Base-by-base conservation (phyloP, 2,329 filamentous ascomycete genomes). In the Exutisphaerella laricina region DNA sequence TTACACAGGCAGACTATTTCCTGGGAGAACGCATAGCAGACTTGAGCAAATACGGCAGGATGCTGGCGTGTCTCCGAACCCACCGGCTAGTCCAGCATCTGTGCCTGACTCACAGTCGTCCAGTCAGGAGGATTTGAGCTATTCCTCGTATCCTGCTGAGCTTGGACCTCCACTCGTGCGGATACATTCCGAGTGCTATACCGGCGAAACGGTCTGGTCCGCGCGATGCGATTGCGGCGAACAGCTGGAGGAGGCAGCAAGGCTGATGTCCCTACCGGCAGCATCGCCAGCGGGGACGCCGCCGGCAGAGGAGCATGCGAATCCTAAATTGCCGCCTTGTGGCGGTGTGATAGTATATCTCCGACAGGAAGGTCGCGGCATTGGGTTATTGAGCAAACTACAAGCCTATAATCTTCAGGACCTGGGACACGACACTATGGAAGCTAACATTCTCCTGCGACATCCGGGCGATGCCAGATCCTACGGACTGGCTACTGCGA, bases 401-500 rank as follows among this genome's bases (percentile, higher is more conserved):
- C 97, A 98, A 68, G 92, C 92, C 4, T 98, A 98, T 67, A 98
- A 98, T 60, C 72, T 98, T 31, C 92, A 98, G 64, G 92, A 98
- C 67, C 72, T 98, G 18, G 92, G 92, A 0, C 89, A 85, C n/a
- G 92, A 98, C 66, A 98, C 92, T 0, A 94, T 97, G 25, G 88
- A 98, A 68, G 92, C 92, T 2, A 98, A 98, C 58, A 69, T 98
- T 33, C 66, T 97, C 17, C 72, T 98, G 30, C 75, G 92, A 32
- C 92, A 98, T 65, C 92, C 92, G 0, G 92, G 92, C 1, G 92
- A 98, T 65, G 92, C 92, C 16, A 74, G 92, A 41, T 95, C 87
- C 56, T 98, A 98, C 60, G 92, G 92, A 1, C 70, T 98, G n/a
- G 92, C 92, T 2, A 98, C 92, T 1, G 89, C 90, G 0, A 97